Conservation (phyloP, 192 early-diverging fungal species). For the Coemansia sp. region DNA sequence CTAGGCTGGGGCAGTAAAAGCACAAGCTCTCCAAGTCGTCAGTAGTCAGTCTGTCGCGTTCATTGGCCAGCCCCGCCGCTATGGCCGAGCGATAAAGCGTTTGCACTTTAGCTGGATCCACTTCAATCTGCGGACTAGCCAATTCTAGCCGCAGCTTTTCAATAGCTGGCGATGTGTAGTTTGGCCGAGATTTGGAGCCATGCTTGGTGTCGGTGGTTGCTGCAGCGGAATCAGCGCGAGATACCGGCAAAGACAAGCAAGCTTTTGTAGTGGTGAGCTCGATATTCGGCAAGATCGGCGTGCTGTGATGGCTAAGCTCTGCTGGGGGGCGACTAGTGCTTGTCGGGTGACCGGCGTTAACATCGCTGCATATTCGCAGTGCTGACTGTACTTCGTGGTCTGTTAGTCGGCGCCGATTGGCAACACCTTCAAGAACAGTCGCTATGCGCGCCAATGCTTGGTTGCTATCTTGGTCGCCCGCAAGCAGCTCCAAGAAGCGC, state of each 20-base stretch:
- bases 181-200: neutral
- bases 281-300: too few relatives aligned
- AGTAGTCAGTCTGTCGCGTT: neutral
- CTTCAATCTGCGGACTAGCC: neutral
- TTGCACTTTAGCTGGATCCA: slow-evolving; percentile 17
- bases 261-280: too few relatives aligned
- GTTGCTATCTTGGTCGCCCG: slow-evolving; percentile 14
- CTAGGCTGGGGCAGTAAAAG: slow-evolving; percentile 13
- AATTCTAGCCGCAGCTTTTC: slow-evolving; percentile 8
- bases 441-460: slow-evolving; percentile 24
- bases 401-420: slow-evolving; percentile 4
- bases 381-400: slow-evolving; percentile 12
- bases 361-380: slow-evolving; percentile 13
- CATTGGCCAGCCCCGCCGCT: neutral
- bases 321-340: neutral
- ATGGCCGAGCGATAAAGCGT: slow-evolving; percentile 10
- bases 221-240: too few relatives aligned
- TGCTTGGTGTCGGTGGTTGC: neutral
- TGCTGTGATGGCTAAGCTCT: too few relatives aligned
- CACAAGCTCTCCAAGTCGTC: slow-evolving; percentile 4
- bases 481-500: slow-evolving; percentile 24
- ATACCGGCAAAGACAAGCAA: too few relatives aligned
- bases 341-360: neutral
- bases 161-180: neutral
- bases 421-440: slow-evolving; percentile 2